Evolutionary conservation across 768 basidiomycete genomes (phyloP), one percentile per base, ranked within the genome.

Genomic region (Boletus huronensis): DNA sequence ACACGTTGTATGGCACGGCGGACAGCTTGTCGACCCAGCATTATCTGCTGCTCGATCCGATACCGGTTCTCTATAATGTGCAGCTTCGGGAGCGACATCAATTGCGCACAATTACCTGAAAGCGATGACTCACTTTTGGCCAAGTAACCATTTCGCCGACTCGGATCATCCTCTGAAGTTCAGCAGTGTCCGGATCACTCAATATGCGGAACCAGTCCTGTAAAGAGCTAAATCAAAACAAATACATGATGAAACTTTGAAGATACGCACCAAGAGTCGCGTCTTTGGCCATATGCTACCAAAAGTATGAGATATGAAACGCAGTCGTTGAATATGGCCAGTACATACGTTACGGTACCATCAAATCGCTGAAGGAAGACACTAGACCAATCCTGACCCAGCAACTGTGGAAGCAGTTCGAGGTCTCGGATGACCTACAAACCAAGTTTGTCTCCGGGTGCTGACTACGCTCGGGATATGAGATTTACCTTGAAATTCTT

Each of bases 361-460:
- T 93, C 93, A 66, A 97, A 98, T 47, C 92, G 82, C 70, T 98
- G 97, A 47, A 98, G 74, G 68, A 98, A 99, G 11, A 98, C 93
- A 58, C 88, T 89, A 0, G 91, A 93, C 96, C 96, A 98, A 69
- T 99, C 96, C 67, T 85, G 93, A 2, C 95, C 95, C 6, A 96
- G 76, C 3, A 98, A 63, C 54, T 93, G 87, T n/a, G 97, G 97
- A 51, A 98, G 78, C 21, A 99, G 81, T 66, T 99, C 97, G 1
- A 99, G 80, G 68, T 98, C 97, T 39, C 97, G 87, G 54, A 99
- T 99, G 48, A 98, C 78, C 80, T 85, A 60, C 36, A 54, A 46
- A n/a, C 16, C 28, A 43, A 17, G 44, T 40, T 47, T 31, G 49
- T 32, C 36, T 50, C 47, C 9, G 8, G 14, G 17, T 40, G 32